Evolutionary conservation across 495 filamentous ascomycete genomes (phyloP), one percentile per base, ranked within the genome.

Genomic region (Xylaria nigripes): DNA sequence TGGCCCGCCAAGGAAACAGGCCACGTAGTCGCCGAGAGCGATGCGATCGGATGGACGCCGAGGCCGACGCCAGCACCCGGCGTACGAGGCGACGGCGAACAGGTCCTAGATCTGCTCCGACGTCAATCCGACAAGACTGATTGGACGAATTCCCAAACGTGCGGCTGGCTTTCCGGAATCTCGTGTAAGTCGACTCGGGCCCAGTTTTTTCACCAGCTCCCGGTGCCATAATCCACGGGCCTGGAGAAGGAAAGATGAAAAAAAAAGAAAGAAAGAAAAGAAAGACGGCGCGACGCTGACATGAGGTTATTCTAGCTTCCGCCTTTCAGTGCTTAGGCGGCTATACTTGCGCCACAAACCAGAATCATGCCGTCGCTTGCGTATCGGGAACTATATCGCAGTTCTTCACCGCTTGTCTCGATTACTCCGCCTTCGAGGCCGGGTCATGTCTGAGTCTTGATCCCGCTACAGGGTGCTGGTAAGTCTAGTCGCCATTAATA

Each of bases 391-490:
- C 55, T 0, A 27, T 42, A 0, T 55, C 50, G 1, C 61, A 63
- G 0, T 73, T 72, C 48, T 72, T 55, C 48, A 61, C 61, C 0
- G 58, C 54, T 6, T 75, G 72, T 43, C 24, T 72, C n/a, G 61
- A 73, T 30, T 68, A 66, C 36, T 32, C 56, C 6, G 71, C 68
- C 0, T 64, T 24, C 27, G 7, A 56, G 21, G 49, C 36, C 0
- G 60, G 66, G 2, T 56, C 34, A 1, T 75, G 71, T 48, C 21
- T 15, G 0, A 56, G 30, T 4, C 36, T 61, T 7, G 61, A 54
- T 2, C 3, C 53, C 0, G 49, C 50, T 7, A 71, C 70, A 0
- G 72, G 71, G 0, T 75, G 72, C 57, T 75, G 71, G 70, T 72
- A 56, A 54, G 62, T 63, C 21, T 36, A 9, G 21, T 36, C 38